Percentiles rank a stretch among this genome's conserved stretches.
phyloP scores from a whole-genome alignment of 257 asterid genomes.

The Orobanche coerulescens region DNA sequence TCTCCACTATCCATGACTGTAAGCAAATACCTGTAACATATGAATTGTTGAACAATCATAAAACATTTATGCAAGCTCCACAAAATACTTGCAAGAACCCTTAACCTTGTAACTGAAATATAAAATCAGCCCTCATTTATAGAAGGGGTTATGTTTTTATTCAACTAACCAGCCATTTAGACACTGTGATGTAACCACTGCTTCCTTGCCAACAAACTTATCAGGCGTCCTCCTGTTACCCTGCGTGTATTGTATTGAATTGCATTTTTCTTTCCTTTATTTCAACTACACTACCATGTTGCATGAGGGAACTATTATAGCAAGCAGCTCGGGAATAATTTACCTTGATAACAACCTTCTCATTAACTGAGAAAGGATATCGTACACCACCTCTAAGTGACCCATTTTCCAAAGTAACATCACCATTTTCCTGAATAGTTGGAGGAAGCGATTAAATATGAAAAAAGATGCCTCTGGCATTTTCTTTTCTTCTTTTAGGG shows the following conservation, averaged over 20 bases:
- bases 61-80: constrained; percentile 3
- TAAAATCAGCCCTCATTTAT: not conserved
- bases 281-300: constrained; percentile 16
- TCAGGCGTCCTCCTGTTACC: constrained; percentile 97
- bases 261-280: constrained; percentile 12
- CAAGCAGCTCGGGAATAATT: constrained; percentile 16
- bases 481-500: not conserved
- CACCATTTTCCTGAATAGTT: constrained; percentile 72
- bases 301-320: not conserved
- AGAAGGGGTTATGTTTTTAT: constrained; percentile 15
- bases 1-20: constrained; percentile 76
- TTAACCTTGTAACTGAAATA: constrained; percentile 9
- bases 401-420: constrained; percentile 55
- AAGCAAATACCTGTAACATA: constrained; percentile 68
- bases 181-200: constrained; percentile 84
- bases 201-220: constrained; percentile 96
- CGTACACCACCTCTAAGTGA: constrained; percentile 57
- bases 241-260: no score
- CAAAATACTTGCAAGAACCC: not conserved
- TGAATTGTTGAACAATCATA: not conserved
- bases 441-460: constrained; percentile 20
- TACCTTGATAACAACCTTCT: constrained; percentile 89
- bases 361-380: constrained; percentile 84
- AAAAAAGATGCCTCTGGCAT: constrained; percentile 17
- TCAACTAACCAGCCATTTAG: constrained; percentile 94